Evolutionary conservation across 2,329 filamentous ascomycete species (phyloP), one percentile per base, ranked within the genome.

Genomic region (Scytalidium sp.): DNA sequence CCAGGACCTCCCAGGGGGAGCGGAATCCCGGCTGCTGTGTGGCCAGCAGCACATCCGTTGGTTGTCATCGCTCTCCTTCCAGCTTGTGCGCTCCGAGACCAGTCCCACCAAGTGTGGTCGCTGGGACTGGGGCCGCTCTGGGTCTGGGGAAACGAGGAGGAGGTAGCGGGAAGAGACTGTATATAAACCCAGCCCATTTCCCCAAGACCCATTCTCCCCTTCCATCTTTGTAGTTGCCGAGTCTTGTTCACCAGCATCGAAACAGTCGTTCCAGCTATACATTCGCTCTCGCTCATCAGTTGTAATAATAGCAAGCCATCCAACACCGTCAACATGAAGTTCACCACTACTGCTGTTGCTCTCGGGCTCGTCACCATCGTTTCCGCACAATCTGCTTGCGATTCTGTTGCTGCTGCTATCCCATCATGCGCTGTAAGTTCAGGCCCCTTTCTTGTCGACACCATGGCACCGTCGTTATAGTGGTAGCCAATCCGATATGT

Each of bases 361-460:
- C 25, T 40, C 47, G 29, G 47, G 10, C 40, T 49, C 17, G 41
- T 43, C 25, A 43, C 47, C 27, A 7, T 25, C 19, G 47, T 36
- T 20, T 17, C 36, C 7, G 47, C 47, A 21, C 47, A 49, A 25
- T 19, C 21, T 41, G 41, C 47, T 25, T 49, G 47, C 17, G 20
- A 23, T 19, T 43, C 47, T n/a, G 41, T 49, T 39, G 42, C 47
- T 13, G 22, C 47, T 45, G 41, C 47, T n/a, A 45, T 49, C n/a
- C 47, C 47, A 45, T n/a, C 27, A n/a, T 49, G 47, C 21, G 47
- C 27, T 19, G 47, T 49, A 45, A 29, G 47, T 45, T 32, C 10
- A 8, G 9, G 9, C 3, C 20, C 10, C 27, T 5, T 22, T 25
- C 15, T 36, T 29, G 25, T 13, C 13, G 7, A 8, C 25, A 8